Base-by-base conservation (phyloP, 495 filamentous ascomycete genomes). In the Tuber aestivum region DNA sequence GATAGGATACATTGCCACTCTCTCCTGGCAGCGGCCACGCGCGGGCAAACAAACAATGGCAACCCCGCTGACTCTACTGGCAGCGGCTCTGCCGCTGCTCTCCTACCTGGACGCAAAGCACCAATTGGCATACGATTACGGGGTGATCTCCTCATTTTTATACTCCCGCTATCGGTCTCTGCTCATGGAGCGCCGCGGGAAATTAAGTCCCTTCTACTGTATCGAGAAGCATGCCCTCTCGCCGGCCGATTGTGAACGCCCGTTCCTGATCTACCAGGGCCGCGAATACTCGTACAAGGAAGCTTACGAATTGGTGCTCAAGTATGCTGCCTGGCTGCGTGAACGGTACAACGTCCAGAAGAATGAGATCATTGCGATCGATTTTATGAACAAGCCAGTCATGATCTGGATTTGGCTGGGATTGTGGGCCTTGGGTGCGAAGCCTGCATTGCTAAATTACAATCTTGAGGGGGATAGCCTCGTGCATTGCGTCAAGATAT, bases 381-480 rank as follows among this genome's bases (percentile, higher is more conserved):
- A 97, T 84, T 92, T 94, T 78, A 92, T 92, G 85, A 99, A 99
- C 81, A 92, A 89, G 38, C 90, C 93, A 21, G 88, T 88, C 8
- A 95, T 94, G 80, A 78, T 97, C 18, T 96, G 97, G 85, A 75
- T 97, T n/a, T 88, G 90, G 86, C 86, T 97, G 37, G 95, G 91
- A 0, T 84, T 97, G 42, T 97, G 95, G 94, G 90, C 91, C 27
- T 89, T 98, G 61, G 95, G 95, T 0, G 94, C 93, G 0, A 89
- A 88, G 40, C 94, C 95, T n/a, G 95, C 95, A 0, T 92, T 96
- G 76, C 92, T 99, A 85, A 99, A 99, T 83, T 97, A 95, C 84
- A 98, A 97, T 79, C 83, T 98, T 69, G 86, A 87, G 2, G 92
- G 91, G 20, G 89, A 92, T 41, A 87, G 94, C 3, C 85, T 99